Evolutionary conservation across 148 eudicot genomes (phyloP).

Genomic region (Amaranthus palmeri): DNA sequence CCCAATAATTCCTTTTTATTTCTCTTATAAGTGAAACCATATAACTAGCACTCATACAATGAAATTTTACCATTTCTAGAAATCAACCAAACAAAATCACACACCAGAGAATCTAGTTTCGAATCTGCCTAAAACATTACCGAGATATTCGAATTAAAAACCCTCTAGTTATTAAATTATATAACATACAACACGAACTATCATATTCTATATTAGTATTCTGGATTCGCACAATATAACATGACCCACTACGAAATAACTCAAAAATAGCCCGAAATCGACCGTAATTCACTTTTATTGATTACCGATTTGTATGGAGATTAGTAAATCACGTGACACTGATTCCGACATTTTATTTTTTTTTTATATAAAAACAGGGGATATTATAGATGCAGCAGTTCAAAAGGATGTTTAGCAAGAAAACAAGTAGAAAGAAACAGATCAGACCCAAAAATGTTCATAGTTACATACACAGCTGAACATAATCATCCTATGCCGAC

Average conservation of each 20-base stretch:
- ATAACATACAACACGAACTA: no score
- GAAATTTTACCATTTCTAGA: conserved; percentile 18
- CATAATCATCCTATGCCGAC: conserved; percentile 87
- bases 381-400: conserved; percentile 76
- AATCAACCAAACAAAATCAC: conserved; percentile 23
- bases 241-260: no score
- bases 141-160: no score
- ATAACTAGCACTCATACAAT: background rate
- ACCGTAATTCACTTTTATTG: background rate
- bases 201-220: background rate
- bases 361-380: conserved; percentile 50
- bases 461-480: conserved; percentile 80
- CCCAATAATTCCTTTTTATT: conserved; percentile 5
- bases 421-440: conserved; percentile 82
- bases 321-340: no score
- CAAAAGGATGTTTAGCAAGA: conserved; percentile 74
- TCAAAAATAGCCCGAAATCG: no score
- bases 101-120: background rate
- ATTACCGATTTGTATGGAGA: no score
- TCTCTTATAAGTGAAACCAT: conserved; percentile 17
- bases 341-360: background rate
- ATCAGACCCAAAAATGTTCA: conserved; percentile 81
- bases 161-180: no score
- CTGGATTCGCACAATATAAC: background rate
- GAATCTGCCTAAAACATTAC: no score